These are phyloP conservation scores for Starmerella floricola DNA, from an alignment of 805 yeast genomes.

Conservation along the genomic window DNA sequence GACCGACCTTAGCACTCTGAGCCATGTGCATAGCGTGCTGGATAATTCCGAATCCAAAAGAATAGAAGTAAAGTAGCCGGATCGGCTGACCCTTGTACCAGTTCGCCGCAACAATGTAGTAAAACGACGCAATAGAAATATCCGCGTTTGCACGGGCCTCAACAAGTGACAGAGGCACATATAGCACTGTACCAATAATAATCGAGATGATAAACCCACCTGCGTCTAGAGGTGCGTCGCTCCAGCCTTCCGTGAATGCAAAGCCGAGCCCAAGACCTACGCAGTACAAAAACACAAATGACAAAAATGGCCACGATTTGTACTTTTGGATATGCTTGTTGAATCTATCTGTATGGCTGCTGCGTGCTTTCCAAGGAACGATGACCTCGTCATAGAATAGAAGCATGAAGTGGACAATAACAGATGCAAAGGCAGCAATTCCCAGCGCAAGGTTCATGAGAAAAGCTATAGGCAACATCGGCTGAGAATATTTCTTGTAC, in stretches of 20 bases:
- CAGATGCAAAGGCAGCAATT: conserved; percentile 53
- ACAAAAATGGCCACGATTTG: conserved; percentile 52
- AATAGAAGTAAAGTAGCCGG: conserved; percentile 48
- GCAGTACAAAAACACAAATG: conserved; percentile 39
- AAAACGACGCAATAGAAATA: conserved; percentile 49
- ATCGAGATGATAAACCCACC: conserved; percentile 37
- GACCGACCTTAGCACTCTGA: conserved; percentile 40
- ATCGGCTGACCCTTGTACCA: conserved; percentile 36
- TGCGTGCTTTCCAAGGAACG: conserved; percentile 19
- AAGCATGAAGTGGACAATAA: conserved; percentile 42
- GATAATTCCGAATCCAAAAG: conserved; percentile 43
- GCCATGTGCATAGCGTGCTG: conserved; percentile 42
- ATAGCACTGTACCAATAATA: conserved; percentile 42
- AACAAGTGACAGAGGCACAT: conserved; percentile 53
- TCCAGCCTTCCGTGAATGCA: conserved; percentile 27
- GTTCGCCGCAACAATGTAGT: conserved; percentile 39
- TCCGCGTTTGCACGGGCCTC: conserved; percentile 51
- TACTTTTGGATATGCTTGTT: conserved; percentile 42
- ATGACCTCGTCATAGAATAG: conserved; percentile 50
- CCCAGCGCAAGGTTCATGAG: conserved; percentile 47
- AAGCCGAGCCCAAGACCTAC: conserved; percentile 16
- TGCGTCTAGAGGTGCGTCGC: conserved; percentile 37
- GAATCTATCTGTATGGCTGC: conserved; percentile 40
- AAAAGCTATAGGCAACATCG: conserved; percentile 50
- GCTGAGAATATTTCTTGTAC: conserved; percentile 51